Conservation (phyloP, 225 moss, liverwort and hornwort species). For the Pseudisothecium myosuroides region DNA sequence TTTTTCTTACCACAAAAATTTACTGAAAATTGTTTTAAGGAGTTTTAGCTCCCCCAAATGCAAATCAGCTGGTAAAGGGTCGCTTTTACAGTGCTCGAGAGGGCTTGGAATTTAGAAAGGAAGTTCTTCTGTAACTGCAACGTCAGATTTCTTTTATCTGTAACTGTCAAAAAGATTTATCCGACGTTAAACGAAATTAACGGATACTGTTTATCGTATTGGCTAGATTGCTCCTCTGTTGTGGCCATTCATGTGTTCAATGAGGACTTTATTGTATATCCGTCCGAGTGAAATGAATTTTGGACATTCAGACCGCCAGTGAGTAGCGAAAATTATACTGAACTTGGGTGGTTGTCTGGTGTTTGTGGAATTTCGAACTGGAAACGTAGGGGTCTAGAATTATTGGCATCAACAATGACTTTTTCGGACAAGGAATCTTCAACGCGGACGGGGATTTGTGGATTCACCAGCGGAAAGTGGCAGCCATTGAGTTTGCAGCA, state of each 20-base stretch:
- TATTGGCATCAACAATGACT: neutral
- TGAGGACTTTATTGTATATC: neutral
- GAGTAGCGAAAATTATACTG: neutral
- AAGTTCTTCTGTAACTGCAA: neutral
- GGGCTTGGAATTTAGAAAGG: neutral
- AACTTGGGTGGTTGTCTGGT: neutral
- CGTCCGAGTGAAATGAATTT: too few relatives aligned
- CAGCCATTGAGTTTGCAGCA: conserved; percentile 49
- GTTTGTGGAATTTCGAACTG: neutral
- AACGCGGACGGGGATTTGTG: conserved; percentile 69
- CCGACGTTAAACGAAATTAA: neutral
- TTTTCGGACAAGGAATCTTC: conserved; percentile 67
- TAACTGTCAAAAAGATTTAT: neutral
- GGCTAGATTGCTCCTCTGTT: neutral
- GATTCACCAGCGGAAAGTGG: conserved; percentile 69
- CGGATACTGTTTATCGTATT: neutral
- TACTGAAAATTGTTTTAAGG: too few relatives aligned
- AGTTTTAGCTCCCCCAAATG: too few relatives aligned
- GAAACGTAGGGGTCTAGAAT: conserved; percentile 5
- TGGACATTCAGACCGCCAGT: neutral
- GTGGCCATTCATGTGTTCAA: neutral
- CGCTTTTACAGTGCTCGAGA: too few relatives aligned
- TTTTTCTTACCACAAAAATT: too few relatives aligned
- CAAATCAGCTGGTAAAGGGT: too few relatives aligned
- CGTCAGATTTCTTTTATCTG: too few relatives aligned